Evolutionary conservation across 331 rosid species (phyloP), one percentile per base, ranked within the genome.

Genomic region (Dryas integrifolia): DNA sequence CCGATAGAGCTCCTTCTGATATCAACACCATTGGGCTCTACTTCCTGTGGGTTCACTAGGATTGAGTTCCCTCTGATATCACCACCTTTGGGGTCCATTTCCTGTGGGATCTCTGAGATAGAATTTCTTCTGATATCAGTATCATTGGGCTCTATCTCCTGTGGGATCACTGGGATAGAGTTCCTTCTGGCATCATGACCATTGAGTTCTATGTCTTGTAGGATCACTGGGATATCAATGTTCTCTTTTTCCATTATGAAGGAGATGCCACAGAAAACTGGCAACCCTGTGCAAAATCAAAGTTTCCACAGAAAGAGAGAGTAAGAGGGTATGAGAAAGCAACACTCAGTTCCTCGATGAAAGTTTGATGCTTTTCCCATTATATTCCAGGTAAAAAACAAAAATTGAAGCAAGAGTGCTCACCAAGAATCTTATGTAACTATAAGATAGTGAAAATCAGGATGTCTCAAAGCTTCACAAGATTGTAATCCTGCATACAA

Each of bases 231-330:
- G 76, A 72, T 68, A 58, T 70, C 81, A 52, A 38, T 56, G 78
- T 72, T 78, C 75, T 82, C 85, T 76, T 74, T 82, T 35, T 80
- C 70, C 90, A 82, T 86, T 71, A 73, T 16, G 49, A 58, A 56
- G 80, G 70, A 58, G 53, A 74, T 71, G 74, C 70, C 61, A 47
- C 57, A 43, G 72, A 69, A 68, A 72, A 63, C 56, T 82, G 74
- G 81, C 72, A 65, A 51, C 39, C 86, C 90, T 82, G 88, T 76
- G 73, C 66, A 30, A 82, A 16, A 81, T 58, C 43, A 83, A 49
- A 73, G 65, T 55, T 69, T 43, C 69, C 47, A 75, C 43, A 71
- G 71, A 70, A 13, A 59, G 63, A 46, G 13, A 53, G 38, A 58
- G 24, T 15, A 30, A 48, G 38, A 7, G 67, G 79, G 70, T n/a